Evolutionary conservation across 2,329 filamentous ascomycete genomes (phyloP), one percentile per base, ranked within the genome.

Genomic region (Xylaria sp.): DNA sequence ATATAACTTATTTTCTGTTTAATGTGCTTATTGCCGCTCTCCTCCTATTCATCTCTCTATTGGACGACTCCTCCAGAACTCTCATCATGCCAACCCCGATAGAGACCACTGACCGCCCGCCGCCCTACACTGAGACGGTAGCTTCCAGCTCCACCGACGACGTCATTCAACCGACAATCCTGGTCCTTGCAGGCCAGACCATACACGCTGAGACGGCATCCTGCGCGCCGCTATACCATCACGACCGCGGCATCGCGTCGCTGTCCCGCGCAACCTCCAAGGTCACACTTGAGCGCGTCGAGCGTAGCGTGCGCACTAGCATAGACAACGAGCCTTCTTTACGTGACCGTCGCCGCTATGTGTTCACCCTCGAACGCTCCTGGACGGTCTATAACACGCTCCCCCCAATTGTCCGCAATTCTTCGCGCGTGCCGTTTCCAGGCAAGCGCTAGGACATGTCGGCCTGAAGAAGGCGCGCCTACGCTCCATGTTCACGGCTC

Each of bases 161-260:
- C n/a, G 32, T 66, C 16, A 44, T 67, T 12, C 60, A 63, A 27
- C 68, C 68, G 9, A 57, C 27, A 40, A 69, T 67, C 32, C 40
- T 67, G 16, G 69, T 80, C 35, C 72, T 87, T 1, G 85, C 88
- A 71, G 84, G 84, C 21, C 79, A 81, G 60, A 82, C 85, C 1
- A 85, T 88, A 21, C 68, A 69, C 44, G 47, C 68, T 9, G 60
- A 69, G 53, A 51, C 68, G 16, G 55, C 60, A 82, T 80, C 65
- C 66, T 81, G 13, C 82, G 81, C 71, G 70, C 64, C 68, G 53
- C 55, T 69, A 8, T 69, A 69, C 16, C 64, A 62, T 29, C 29
- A 67, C n/a, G 55, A 62, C 40, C 68, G 68, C 23, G 68, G 68
- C 27, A 48, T 69, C 4, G 62, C 64, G 27, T 67, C 68, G 13